Evolutionary conservation across 768 basidiomycete species (phyloP).

Genomic region (Royoungia palumana): DNA sequence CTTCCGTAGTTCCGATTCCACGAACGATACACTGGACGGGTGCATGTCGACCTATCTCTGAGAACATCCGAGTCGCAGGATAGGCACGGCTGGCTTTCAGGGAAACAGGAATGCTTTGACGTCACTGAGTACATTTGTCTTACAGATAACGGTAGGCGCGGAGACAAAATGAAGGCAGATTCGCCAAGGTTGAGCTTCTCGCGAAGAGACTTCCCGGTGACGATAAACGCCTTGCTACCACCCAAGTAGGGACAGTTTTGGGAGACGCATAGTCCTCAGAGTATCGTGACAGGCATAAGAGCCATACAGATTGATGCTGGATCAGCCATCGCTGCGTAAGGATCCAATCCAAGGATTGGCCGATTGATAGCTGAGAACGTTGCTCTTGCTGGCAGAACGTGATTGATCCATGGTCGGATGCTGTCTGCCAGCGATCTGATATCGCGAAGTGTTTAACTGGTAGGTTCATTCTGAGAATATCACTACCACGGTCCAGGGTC

Average conservation of each 20-base stretch:
- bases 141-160: constrained; percentile 9
- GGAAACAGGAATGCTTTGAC: constrained; percentile 40
- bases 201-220: constrained; percentile 68
- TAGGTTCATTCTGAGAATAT: neutral
- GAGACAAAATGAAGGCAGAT: neutral
- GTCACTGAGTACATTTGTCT: constrained; percentile 26
- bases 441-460: constrained; percentile 4
- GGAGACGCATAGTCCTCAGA: constrained; percentile 66
- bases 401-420: constrained; percentile 4
- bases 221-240: constrained; percentile 61
- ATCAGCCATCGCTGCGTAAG: constrained; percentile 7
- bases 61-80: constrained; percentile 67
- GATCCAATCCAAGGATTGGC: constrained; percentile 1
- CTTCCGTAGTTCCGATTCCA: constrained; percentile 51
- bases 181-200: constrained; percentile 44
- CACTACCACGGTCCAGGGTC: neutral
- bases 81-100: constrained; percentile 58
- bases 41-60: constrained; percentile 68
- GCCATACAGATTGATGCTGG: constrained; percentile 35
- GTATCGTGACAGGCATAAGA: constrained; percentile 67
- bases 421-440: constrained; percentile 14
- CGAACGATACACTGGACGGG: constrained; percentile 63
- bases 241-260: constrained; percentile 55
- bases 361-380: constrained; percentile 3
- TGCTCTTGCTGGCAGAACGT: neutral